Conservation (phyloP, 179 eudicot species). For the Kewa caespitosa region DNA sequence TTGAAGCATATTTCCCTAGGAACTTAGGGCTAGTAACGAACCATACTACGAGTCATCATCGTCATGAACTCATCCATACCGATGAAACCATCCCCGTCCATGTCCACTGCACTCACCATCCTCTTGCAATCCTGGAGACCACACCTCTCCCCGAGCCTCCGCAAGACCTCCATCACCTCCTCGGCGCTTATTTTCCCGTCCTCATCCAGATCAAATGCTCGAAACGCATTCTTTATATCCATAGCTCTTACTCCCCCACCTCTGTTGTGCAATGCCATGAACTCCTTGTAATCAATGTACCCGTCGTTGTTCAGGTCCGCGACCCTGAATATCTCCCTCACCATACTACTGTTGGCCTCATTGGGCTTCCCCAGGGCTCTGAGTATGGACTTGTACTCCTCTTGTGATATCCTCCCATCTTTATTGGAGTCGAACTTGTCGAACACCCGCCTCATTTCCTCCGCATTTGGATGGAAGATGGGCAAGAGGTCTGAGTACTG, state of each 20-base stretch:
- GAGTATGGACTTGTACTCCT: conserved; percentile 55
- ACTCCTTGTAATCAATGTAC: conserved; percentile 70
- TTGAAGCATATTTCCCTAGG: too few relatives aligned
- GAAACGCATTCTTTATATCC: conserved; percentile 70
- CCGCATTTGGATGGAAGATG: conserved; percentile 37
- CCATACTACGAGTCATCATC: conserved; percentile 66
- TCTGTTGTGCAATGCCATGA: conserved; percentile 60
- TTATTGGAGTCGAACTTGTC: conserved; percentile 62
- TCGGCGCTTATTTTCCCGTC: conserved; percentile 77
- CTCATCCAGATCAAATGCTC: conserved; percentile 59
- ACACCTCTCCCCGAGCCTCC: conserved; percentile 59
- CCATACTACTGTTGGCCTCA: too few relatives aligned
- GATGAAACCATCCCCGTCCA: conserved; percentile 68
- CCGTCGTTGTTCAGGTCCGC: conserved; percentile 79
- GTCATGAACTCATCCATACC: conserved; percentile 62
- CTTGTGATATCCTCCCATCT: conserved; percentile 78
- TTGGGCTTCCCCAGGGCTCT: conserved; percentile 49
- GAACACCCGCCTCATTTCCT: conserved; percentile 62
- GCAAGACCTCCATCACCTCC: conserved; percentile 56
- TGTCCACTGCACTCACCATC: conserved; percentile 74
- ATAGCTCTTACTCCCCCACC: conserved; percentile 62
- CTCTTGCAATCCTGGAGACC: conserved; percentile 53
- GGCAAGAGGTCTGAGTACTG: conserved; percentile 31
- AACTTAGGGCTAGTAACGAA: conserved; percentile 17
- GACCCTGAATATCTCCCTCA: conserved; percentile 43